phyloP scores from a whole-genome alignment of 768 basidiomycete species.

The Multifurca ochricompacta region DNA sequence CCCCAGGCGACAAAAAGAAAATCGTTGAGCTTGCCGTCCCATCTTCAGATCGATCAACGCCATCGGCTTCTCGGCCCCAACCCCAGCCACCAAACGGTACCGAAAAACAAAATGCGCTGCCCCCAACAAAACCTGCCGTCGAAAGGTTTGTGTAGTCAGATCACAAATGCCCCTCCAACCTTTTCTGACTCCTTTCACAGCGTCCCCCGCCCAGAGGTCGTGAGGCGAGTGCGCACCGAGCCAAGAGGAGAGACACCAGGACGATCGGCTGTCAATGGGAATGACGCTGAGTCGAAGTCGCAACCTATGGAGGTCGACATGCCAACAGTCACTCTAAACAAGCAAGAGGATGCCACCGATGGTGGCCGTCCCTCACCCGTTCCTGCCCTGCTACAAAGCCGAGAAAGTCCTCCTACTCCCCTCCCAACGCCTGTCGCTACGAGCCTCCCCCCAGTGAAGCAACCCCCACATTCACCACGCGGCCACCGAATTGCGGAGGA shows the following conservation, averaged over 20 bases:
- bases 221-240: conserved; percentile 47
- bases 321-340: not conserved
- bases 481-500: conserved; percentile 36
- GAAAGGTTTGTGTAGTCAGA: conserved; percentile 46
- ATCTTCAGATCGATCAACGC: conserved; percentile 25
- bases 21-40: conserved; percentile 26
- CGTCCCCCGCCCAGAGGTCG: conserved; percentile 73
- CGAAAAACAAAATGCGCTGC: conserved; percentile 28
- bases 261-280: conserved; percentile 26
- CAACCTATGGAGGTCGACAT: conserved; percentile 19
- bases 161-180: not conserved
- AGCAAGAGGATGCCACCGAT: conserved; percentile 3
- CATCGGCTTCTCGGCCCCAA: conserved; percentile 56
- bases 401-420: conserved; percentile 20
- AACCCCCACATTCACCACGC: conserved; percentile 35
- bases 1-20: conserved; percentile 18
- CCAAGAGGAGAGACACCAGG: conserved; percentile 32
- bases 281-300: conserved; percentile 11
- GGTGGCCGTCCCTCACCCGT: not conserved
- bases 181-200: conserved; percentile 31
- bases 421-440: conserved; percentile 19
- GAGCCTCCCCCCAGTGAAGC: conserved; percentile 24
- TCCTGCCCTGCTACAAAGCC: conserved; percentile 5
- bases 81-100: conserved; percentile 27
- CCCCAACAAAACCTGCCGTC: conserved; percentile 48